These are phyloP conservation scores for Cicer chorassanicum DNA, from an alignment of 306 rosid genomes.

Conservation along the genomic window DNA sequence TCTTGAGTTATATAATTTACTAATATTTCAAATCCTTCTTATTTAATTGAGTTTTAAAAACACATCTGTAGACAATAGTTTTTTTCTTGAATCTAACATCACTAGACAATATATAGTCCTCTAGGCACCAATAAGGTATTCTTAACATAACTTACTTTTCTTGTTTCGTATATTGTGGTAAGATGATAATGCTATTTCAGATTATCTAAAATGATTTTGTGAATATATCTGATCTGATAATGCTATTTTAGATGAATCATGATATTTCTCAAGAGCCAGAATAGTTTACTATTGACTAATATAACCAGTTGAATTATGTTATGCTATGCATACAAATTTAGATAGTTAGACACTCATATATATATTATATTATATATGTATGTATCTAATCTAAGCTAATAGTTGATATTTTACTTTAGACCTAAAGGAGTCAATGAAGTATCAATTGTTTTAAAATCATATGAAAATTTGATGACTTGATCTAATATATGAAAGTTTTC, in stretches of 20 bases:
- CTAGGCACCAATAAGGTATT: constrained; percentile 4
- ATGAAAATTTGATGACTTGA: not conserved
- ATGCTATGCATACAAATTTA: not conserved
- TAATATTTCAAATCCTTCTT: constrained; percentile 10
- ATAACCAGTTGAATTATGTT: not conserved
- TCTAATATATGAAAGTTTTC: constrained; percentile 7
- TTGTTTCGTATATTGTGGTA: constrained; percentile 15
- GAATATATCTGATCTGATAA: not conserved
- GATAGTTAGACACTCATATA: not conserved
- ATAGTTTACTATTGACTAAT: not conserved
- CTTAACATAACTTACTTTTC: constrained; percentile 10
- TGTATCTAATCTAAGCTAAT: not conserved
- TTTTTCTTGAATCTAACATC: too few relatives aligned
- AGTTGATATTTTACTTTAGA: not conserved
- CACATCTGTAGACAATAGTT: constrained; percentile 1
- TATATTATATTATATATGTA: too few relatives aligned
- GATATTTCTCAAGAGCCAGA: constrained; percentile 20
- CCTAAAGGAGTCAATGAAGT: not conserved
- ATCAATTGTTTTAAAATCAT: not conserved
- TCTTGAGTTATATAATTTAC: constrained; percentile 29
- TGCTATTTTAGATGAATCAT: not conserved
- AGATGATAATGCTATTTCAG: constrained; percentile 9
- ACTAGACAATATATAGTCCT: constrained; percentile 21
- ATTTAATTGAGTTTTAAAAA: not conserved
- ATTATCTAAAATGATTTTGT: constrained; percentile 32